Evolutionary conservation across 495 filamentous ascomycete species (phyloP).

Genomic region (Opeltia flavorubescens): DNA sequence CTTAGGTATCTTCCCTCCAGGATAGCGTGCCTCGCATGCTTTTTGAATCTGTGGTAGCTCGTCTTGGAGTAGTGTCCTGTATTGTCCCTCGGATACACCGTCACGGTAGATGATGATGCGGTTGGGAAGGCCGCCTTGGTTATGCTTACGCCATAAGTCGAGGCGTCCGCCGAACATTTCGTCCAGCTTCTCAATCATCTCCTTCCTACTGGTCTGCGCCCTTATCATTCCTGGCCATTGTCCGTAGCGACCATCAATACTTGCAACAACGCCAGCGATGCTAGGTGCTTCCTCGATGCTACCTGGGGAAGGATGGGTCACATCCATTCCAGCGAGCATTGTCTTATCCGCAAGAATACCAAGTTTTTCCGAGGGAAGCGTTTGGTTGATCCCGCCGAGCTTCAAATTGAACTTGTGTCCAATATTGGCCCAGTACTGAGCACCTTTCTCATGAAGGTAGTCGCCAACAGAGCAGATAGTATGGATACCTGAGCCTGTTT

Average conservation of each 20-base stretch:
- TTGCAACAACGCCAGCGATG: slow-evolving; percentile 64
- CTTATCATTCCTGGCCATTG: slow-evolving; percentile 57
- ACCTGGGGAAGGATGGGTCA: slow-evolving; percentile 75
- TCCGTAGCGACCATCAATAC: slow-evolving; percentile 41
- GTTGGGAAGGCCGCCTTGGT: slow-evolving; percentile 38
- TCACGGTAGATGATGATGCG: slow-evolving; percentile 83
- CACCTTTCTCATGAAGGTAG: slow-evolving; percentile 19
- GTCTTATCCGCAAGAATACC: slow-evolving; percentile 50
- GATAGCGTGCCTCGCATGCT: slow-evolving; percentile 47
- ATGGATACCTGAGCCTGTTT: slow-evolving; percentile 42
- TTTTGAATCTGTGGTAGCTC: slow-evolving; percentile 44
- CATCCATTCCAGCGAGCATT: slow-evolving; percentile 80
- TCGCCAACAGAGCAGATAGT: slow-evolving; percentile 44
- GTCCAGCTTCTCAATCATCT: slow-evolving; percentile 44
- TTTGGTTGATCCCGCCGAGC: slow-evolving; percentile 66
- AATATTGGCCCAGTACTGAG: slow-evolving; percentile 63
- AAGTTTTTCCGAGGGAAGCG: slow-evolving; percentile 30
- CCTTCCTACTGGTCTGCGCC: slow-evolving; percentile 39
- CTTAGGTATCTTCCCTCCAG: slow-evolving; percentile 30
- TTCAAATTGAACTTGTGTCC: slow-evolving; percentile 80
- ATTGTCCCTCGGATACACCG: slow-evolving; percentile 82
- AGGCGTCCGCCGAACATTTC: slow-evolving; percentile 47
- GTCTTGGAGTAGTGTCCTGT: slow-evolving; percentile 37
- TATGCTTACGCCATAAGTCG: slow-evolving; percentile 35
- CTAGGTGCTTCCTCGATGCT: slow-evolving; percentile 44